Evolutionary conservation across 192 early-diverging fungal species (phyloP).

Genomic region (Linnemannia schmuckeri): DNA sequence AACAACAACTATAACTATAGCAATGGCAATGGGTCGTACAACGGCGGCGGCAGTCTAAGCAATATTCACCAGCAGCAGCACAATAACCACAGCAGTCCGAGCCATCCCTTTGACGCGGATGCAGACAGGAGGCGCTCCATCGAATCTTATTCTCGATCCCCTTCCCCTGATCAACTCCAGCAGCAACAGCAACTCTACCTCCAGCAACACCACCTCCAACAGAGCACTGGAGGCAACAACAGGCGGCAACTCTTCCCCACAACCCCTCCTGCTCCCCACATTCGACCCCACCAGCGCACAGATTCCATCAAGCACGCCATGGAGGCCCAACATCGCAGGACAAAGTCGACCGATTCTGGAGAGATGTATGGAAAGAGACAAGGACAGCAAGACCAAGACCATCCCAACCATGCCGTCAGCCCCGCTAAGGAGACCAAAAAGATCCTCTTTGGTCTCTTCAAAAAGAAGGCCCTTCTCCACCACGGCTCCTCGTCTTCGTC

Average conservation of each 20-base stretch:
- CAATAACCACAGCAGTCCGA: constrained; percentile 8
- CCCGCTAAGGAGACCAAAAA: constrained; percentile 46
- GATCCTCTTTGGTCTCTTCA: constrained; percentile 32
- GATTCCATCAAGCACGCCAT: constrained; percentile 35
- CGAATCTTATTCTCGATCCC: constrained; percentile 40
- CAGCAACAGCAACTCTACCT: neutral
- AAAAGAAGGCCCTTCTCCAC: constrained; percentile 27
- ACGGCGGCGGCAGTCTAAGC: constrained; percentile 3
- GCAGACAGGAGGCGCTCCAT: constrained; percentile 23
- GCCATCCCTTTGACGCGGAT: constrained; percentile 21
- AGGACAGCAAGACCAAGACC: constrained; percentile 19
- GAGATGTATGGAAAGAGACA: constrained; percentile 25
- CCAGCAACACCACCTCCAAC: constrained; percentile 3
- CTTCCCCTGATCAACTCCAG: constrained; percentile 38
- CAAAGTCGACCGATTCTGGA: constrained; percentile 37
- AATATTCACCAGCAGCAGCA: constrained; percentile 8
- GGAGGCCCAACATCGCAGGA: constrained; percentile 44
- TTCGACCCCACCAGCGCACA: constrained; percentile 31
- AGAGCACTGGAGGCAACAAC: neutral
- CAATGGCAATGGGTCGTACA: constrained; percentile 11
- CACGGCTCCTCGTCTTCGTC: constrained; percentile 1
- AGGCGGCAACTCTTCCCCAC: constrained; percentile 7
- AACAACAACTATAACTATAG: neutral
- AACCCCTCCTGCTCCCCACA: constrained; percentile 16
- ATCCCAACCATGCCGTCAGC: constrained; percentile 3